Evolutionary conservation across 129 eudicot species (phyloP).

Genomic region (Sambucus nigra): DNA sequence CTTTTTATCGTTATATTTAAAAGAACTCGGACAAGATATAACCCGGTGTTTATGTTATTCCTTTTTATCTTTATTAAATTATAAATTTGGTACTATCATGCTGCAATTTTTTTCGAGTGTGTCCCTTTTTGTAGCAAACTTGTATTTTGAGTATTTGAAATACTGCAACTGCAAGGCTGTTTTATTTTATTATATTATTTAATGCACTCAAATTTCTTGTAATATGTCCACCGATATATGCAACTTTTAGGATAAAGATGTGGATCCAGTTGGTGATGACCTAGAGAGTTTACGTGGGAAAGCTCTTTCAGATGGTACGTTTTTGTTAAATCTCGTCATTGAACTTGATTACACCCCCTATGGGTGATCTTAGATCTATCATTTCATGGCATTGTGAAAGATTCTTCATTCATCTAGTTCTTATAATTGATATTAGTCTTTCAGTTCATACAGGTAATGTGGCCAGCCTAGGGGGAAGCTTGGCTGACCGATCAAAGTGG

Average conservation of each 20-base stretch:
- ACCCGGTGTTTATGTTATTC: background rate
- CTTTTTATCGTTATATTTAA: background rate
- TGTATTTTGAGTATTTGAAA: slow-evolving; percentile 6
- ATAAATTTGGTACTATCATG: background rate
- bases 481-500: slow-evolving; percentile 62
- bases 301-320: slow-evolving; percentile 35
- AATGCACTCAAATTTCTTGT: slow-evolving; percentile 9
- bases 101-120: background rate
- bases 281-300: slow-evolving; percentile 57
- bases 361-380: background rate
- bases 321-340: slow-evolving; percentile 2
- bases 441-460: slow-evolving; percentile 29
- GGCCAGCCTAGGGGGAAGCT: slow-evolving; percentile 19
- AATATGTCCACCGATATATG: background rate
- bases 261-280: slow-evolving; percentile 31
- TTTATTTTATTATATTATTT: background rate
- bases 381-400: background rate
- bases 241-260: slow-evolving; percentile 45
- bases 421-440: slow-evolving; percentile 9
- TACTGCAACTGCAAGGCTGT: slow-evolving; percentile 4
- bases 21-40: background rate
- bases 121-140: background rate
- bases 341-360: slow-evolving; percentile 3
- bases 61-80: background rate
- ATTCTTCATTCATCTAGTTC: slow-evolving; percentile 3